A percentile compares a stretch with the other conserved stretches of the same genome.
phyloP scores from a whole-genome alignment of 495 filamentous ascomycete species.

The Penicillium roqueforti region DNA sequence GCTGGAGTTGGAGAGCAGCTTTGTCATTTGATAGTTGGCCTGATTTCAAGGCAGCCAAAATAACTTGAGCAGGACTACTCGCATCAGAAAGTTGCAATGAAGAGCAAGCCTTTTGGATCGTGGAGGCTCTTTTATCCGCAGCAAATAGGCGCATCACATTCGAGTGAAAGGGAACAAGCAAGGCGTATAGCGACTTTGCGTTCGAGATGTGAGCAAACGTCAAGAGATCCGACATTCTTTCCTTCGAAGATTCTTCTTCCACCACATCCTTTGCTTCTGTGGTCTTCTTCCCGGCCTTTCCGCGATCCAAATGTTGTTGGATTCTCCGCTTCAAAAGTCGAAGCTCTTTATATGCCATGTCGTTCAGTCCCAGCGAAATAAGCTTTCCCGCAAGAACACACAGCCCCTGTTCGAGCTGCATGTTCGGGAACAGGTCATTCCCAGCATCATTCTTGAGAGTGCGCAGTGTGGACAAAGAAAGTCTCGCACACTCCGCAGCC shows the following conservation, averaged over 20 bases:
- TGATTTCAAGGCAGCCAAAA: slow-evolving; percentile 48
- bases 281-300: slow-evolving; percentile 21
- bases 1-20: slow-evolving; percentile 64
- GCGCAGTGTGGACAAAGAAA: slow-evolving; percentile 68
- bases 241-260: slow-evolving; percentile 34
- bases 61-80: slow-evolving; percentile 64
- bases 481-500: slow-evolving; percentile 69
- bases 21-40: slow-evolving; percentile 50
- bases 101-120: slow-evolving; percentile 47
- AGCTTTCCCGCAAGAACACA: slow-evolving; percentile 70
- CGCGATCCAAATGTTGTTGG: slow-evolving; percentile 42
- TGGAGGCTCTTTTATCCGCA: slow-evolving; percentile 39
- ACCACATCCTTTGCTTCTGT: slow-evolving; percentile 15
- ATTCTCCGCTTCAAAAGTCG: slow-evolving; percentile 58
- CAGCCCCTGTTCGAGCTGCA: slow-evolving; percentile 83
- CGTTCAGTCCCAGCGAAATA: slow-evolving; percentile 66
- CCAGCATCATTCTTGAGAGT: slow-evolving; percentile 51
- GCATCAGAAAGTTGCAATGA: slow-evolving; percentile 41
- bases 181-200: slow-evolving; percentile 31
- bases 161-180: slow-evolving; percentile 41
- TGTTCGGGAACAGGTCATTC: slow-evolving; percentile 49
- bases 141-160: slow-evolving; percentile 50
- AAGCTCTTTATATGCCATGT: slow-evolving; percentile 74
- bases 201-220: slow-evolving; percentile 48
- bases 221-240: slow-evolving; percentile 58